Evolutionary conservation across 257 asterid species (phyloP), one percentile per base, ranked within the genome.

Genomic region (Solanum pimpinellifolium): DNA sequence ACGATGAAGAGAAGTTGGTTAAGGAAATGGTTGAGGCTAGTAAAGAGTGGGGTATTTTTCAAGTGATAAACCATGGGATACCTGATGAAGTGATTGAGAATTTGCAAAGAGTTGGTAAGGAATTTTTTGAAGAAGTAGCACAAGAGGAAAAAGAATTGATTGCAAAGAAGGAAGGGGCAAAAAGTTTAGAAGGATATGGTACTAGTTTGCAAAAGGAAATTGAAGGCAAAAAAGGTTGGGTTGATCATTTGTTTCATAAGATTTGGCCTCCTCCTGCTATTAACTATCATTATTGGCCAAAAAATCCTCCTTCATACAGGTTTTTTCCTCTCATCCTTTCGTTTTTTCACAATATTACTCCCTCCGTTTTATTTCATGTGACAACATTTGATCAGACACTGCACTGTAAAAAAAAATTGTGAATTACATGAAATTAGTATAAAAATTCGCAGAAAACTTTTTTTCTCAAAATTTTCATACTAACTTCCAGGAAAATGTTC

Each of bases 141-240:
- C 87, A 80, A 66, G 89, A 88, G 49, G 93, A 89, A 84, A 91
- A 89, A 83, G 91, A 86, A 33, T 7, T 70, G 76, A 83, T 92
- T 42, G 96, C 98, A 0, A 93, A 95, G 47, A 86, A 91, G 2
- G 87, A 89, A 1, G 92, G 89, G 4, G 89, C 94, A 3, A 90
- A 83, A 21, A 81, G 93, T 41, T 75, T 94, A 9, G 94, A 96
- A 90, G 98, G 98, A 1, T 96, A 95, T 82, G 99, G 99, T 15
- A 92, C 96, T 0, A 73, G 21, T 11, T 83, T 95, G 83, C 96
- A 92, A 25, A 94, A 92, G 27, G 96, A 93, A 86, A 46, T 90
- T 35, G 92, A 88, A 15, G 97, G 95, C 13, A 94, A 93, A 44
- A 95, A 88, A 83, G 98, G 99, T 5, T 96, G 99, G 99, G 98